Evolutionary conservation across 352 stramenopile species (phyloP).

Genomic region (Pythium rhizo-oryzae): DNA sequence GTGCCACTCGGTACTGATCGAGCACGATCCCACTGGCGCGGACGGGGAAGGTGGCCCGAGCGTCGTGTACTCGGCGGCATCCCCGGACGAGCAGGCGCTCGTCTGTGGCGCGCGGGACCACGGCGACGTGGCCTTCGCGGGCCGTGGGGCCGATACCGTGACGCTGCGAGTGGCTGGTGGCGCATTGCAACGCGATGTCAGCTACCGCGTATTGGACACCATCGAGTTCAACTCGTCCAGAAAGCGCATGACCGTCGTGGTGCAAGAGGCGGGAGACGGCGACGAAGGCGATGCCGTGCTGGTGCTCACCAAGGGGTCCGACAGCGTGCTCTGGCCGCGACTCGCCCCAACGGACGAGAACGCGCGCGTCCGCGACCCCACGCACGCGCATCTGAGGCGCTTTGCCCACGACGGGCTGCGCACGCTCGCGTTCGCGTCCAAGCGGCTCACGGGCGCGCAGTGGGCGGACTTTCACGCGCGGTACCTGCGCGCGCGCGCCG

Average conservation of each 20-base stretch:
- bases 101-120: conserved; percentile 80
- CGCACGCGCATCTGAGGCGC: conserved; percentile 64
- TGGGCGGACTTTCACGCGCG: conserved; percentile 67
- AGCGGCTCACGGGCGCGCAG: conserved; percentile 42
- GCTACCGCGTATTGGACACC: conserved; percentile 89
- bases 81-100: conserved; percentile 78
- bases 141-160: conserved; percentile 60
- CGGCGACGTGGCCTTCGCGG: conserved; percentile 64
- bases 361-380: conserved; percentile 37
- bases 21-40: conserved; percentile 47
- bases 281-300: conserved; percentile 64
- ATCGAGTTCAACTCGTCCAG: conserved; percentile 93
- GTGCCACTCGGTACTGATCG: conserved; percentile 97
- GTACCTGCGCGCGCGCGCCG: conserved; percentile 58
- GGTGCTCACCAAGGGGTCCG: conserved; percentile 78
- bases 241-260: conserved; percentile 84
- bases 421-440: conserved; percentile 81
- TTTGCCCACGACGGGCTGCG: conserved; percentile 89
- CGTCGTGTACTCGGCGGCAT: conserved; percentile 90
- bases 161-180: conserved; percentile 53
- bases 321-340: conserved; percentile 83
- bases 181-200: conserved; percentile 27
- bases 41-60: conserved; percentile 44
- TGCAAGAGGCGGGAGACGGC: conserved; percentile 39
- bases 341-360: conserved; percentile 39